Evolutionary conservation across 2,329 filamentous ascomycete genomes (phyloP).

Genomic region (Davidsoniella neocaledoniae): DNA sequence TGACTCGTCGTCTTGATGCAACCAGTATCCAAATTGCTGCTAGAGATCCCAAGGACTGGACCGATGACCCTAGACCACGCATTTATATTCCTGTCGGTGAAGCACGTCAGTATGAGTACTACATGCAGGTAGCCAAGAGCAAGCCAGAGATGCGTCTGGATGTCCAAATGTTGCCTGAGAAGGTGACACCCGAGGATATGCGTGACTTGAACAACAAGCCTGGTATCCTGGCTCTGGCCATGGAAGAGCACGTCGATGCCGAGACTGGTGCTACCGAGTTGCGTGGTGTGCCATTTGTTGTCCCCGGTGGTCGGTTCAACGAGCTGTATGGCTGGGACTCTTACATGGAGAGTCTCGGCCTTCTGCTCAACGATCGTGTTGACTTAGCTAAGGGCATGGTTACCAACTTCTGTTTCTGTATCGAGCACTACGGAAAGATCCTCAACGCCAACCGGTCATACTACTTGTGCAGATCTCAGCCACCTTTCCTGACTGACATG

Average conservation of each 20-base stretch:
- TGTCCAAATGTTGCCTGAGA: constrained; percentile 60
- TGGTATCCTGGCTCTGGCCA: constrained; percentile 75
- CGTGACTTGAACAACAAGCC: constrained; percentile 73
- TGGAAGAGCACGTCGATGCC: constrained; percentile 57
- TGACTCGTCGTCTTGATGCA: constrained; percentile 81
- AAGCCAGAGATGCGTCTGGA: constrained; percentile 75
- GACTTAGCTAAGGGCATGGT: constrained; percentile 91
- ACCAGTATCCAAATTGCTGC: constrained; percentile 76
- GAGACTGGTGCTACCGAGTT: constrained; percentile 53
- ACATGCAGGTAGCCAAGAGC: constrained; percentile 59
- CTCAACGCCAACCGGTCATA: constrained; percentile 93
- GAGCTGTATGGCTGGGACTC: constrained; percentile 98
- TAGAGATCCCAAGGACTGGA: constrained; percentile 90
- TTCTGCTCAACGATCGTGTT: constrained; percentile 70
- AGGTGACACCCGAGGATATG: constrained; percentile 67
- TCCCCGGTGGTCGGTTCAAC: constrained; percentile 93
- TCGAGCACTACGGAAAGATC: constrained; percentile 96
- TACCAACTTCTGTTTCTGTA: constrained; percentile 92
- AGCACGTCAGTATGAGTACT: constrained; percentile 81
- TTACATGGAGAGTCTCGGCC: constrained; percentile 90
- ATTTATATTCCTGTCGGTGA: constrained; percentile 80
- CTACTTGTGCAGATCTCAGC: constrained; percentile 86
- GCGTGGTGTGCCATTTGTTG: constrained; percentile 80
- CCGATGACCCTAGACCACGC: constrained; percentile 67
- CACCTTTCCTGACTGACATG: constrained; percentile 96